A percentile compares a stretch with the other conserved stretches of the same genome.
These are phyloP conservation scores for Imleria badia DNA, from an alignment of 768 basidiomycete genomes.

Conservation along the genomic window DNA sequence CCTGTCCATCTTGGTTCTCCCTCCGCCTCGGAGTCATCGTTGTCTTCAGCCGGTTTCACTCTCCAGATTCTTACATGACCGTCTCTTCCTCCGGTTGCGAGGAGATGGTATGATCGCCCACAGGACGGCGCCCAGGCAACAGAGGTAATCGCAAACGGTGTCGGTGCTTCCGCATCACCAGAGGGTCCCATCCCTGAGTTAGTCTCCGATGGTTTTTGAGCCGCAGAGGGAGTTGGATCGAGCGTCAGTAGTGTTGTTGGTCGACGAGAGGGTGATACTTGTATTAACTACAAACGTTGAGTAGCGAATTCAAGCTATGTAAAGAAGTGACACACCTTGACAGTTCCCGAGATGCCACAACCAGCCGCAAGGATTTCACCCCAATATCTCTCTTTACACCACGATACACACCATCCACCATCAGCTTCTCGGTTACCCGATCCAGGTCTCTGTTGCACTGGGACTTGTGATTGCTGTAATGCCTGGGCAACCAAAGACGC, in stretches of 20 bases:
- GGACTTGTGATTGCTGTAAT: constrained; percentile 49
- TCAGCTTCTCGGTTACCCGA: constrained; percentile 75
- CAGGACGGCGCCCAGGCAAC: constrained; percentile 94
- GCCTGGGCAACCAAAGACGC: constrained; percentile 65
- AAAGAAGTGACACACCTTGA: constrained; percentile 58
- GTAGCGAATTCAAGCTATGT: not conserved
- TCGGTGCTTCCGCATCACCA: constrained; percentile 36
- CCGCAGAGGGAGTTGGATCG: constrained; percentile 38
- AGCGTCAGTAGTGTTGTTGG: constrained; percentile 63
- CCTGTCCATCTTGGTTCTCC: constrained; percentile 63
- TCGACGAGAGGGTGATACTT: constrained; percentile 65
- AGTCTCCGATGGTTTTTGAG: constrained; percentile 20
- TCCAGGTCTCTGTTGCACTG: constrained; percentile 39
- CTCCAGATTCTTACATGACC: constrained; percentile 91
- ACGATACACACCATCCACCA: constrained; percentile 90
- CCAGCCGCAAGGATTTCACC: constrained; percentile 84
- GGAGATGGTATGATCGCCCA: constrained; percentile 90
- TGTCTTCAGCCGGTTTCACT: constrained; percentile 58
- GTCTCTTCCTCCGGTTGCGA: constrained; percentile 88
- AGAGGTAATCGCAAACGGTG: constrained; percentile 68
- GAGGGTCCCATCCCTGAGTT: constrained; percentile 19
- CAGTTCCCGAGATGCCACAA: constrained; percentile 64
- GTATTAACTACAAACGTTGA: constrained; percentile 57
- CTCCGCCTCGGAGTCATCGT: constrained; percentile 43
- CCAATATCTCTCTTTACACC: constrained; percentile 97